Base-by-base conservation (phyloP, 1,284 basidiomycete species). In the Apiotrichum laibachii region DNA sequence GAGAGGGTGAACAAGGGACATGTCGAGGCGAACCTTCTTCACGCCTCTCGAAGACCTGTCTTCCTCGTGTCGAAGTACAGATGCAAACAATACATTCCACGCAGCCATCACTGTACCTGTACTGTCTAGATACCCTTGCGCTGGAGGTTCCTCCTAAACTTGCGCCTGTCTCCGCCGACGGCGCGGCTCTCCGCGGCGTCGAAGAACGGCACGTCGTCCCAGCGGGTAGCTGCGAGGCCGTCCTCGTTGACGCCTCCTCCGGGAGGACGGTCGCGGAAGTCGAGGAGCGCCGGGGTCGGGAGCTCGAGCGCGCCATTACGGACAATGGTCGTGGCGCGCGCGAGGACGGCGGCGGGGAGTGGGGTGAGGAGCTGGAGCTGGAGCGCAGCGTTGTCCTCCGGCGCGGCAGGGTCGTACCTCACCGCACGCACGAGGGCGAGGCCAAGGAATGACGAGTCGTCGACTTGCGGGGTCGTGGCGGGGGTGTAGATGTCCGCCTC, bases 91-190 rank as follows among this genome's bases (percentile, higher is more conserved):
- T 31, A 31, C 26, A 31, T 31, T 31, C 26, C 26, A 31, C 26
- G 3, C 26, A 3, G 7, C 26, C 7, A 7, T 31, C 26, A 31
- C 37, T 6, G 11, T 37, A 11, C 37, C n/a, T 44, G n/a, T 21
- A 21, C 18, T 22, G 11, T 45, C 56, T 63, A 70, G 58, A 63
- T 53, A 18, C 84, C 85, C 67, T 84, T 85, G 42, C 92, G 82
- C 90, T 94, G 92, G 70, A 97, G 75, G 79, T 96, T 96, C 72
- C 92, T 82, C 72, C 93, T 83, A 50, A 92, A 85, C 48, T 86
- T 80, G 68, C 88, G 81, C 68, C 83, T 85, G 61, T 88, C 88
- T 9, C 82, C 85, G 6, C 91, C 76, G 0, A 78, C 75, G 9
- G 75, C 76, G 43, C 68, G 73, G 6, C 84, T 85, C 50, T 84